phyloP scores from a whole-genome alignment of 441 rosid genomes.

The Breynia disticha region DNA sequence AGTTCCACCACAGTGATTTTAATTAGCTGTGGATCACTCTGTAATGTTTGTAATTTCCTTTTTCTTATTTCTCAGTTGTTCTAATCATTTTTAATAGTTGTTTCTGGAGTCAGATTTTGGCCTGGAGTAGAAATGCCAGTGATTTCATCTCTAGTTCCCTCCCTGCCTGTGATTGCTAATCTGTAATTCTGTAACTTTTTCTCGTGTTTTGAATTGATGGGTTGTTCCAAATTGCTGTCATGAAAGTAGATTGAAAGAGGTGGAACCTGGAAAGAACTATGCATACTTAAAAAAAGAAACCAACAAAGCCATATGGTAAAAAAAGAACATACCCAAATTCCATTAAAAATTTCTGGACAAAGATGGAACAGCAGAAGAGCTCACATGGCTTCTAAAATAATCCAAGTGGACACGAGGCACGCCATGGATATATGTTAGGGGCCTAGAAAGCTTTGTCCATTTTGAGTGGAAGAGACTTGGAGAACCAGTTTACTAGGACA shows the following conservation, averaged over 20 bases:
- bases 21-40: slow-evolving; percentile 18
- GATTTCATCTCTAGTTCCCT: slow-evolving; percentile 5
- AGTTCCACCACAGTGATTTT: slow-evolving; percentile 14
- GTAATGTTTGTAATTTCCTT: too few relatives aligned
- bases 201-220: slow-evolving; percentile 16
- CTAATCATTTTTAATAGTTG: background rate
- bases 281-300: background rate
- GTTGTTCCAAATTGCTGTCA: slow-evolving; percentile 28
- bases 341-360: too few relatives aligned
- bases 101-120: slow-evolving; percentile 13
- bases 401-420: too few relatives aligned
- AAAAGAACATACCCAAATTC: background rate
- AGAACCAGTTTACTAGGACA: slow-evolving; percentile 10
- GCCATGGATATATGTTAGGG: too few relatives aligned
- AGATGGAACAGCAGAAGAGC: too few relatives aligned
- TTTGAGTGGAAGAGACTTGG: background rate
- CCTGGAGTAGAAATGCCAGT: slow-evolving; percentile 3
- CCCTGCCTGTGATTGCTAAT: too few relatives aligned
- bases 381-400: too few relatives aligned
- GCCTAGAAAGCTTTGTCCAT: too few relatives aligned
- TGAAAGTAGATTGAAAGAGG: slow-evolving; percentile 14
- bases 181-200: slow-evolving; percentile 11
- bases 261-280: background rate
- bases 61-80: too few relatives aligned
- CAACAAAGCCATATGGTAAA: slow-evolving; percentile 1